These are phyloP conservation scores for Talaromyces sp. DNA, from an alignment of 2,329 filamentous ascomycete species.

Conservation along the genomic window DNA sequence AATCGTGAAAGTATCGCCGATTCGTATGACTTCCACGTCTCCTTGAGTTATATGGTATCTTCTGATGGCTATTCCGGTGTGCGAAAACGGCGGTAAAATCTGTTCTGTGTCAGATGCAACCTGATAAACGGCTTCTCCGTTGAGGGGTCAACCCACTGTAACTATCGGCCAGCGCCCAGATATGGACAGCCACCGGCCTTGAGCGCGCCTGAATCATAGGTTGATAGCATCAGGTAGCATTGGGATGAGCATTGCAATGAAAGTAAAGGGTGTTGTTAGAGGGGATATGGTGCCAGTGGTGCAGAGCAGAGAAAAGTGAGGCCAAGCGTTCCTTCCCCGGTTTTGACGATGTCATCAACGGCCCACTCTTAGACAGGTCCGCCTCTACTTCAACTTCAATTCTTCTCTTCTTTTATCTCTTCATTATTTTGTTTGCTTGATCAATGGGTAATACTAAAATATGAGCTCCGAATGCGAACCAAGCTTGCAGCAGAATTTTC, in stretches of 20 bases:
- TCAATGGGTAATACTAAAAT: not conserved
- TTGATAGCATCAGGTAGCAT: constrained; percentile 8
- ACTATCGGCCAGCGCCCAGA: constrained; percentile 40
- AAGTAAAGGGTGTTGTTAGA: not conserved
- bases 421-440: not conserved
- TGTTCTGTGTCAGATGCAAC: constrained; percentile 26
- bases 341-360: constrained; percentile 4
- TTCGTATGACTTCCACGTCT: constrained; percentile 19
- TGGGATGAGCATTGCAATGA: not conserved
- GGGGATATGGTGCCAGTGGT: not conserved
- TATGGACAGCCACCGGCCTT: constrained; percentile 41
- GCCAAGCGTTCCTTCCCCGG: constrained; percentile 1
- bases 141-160: constrained; percentile 34
- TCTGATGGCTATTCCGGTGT: constrained; percentile 29
- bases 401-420: not conserved
- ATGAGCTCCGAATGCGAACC: not conserved
- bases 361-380: not conserved
- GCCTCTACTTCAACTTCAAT: not conserved
- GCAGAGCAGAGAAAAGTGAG: not conserved
- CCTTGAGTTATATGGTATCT: constrained; percentile 19
- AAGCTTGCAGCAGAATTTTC: not conserved
- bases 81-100: constrained; percentile 38
- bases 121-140: not conserved
- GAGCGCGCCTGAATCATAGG: constrained; percentile 40
- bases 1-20: constrained; percentile 75